Percentiles rank a stretch among this genome's conserved stretches.
phyloP scores from a whole-genome alignment of 805 yeast species.

The Ogataea methylovora region DNA sequence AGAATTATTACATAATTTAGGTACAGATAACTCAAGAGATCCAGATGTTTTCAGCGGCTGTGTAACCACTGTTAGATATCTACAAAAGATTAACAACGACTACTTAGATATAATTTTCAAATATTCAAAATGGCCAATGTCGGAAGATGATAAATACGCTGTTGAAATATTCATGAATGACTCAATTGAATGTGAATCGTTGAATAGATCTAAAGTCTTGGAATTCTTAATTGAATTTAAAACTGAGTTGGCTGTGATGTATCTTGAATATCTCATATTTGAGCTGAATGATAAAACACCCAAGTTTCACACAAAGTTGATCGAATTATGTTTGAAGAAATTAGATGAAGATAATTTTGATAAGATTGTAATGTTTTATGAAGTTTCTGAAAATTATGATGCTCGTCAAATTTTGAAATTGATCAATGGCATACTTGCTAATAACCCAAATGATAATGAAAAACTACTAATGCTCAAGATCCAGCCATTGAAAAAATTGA shows the following conservation, averaged over 20 bases:
- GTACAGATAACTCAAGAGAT: conserved; percentile 11
- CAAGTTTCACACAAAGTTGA: conserved; percentile 35
- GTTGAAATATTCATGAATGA: conserved; percentile 56
- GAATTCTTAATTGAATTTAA: conserved; percentile 35
- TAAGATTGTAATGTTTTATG: conserved; percentile 29
- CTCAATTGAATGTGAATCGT: conserved; percentile 49
- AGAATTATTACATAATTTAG: conserved; percentile 34
- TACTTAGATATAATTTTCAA: conserved; percentile 48
- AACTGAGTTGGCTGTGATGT: conserved; percentile 29
- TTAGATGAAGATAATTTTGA: conserved; percentile 16
- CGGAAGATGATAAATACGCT: conserved; percentile 28
- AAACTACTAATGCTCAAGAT: conserved; percentile 39
- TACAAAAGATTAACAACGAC: conserved; percentile 45
- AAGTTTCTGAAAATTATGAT: conserved; percentile 28
- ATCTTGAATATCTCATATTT: conserved; percentile 44
- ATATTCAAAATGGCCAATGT: conserved; percentile 46
- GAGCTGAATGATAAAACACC: conserved; percentile 29
- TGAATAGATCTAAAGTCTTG: conserved; percentile 47
- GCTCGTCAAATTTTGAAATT: conserved; percentile 27
- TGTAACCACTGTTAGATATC: conserved; percentile 42
- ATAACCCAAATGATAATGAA: conserved; percentile 5
- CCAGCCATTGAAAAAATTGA: conserved; percentile 48
- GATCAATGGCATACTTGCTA: conserved; percentile 21
- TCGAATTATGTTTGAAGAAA: conserved; percentile 33
- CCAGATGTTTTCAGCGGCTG: conserved; percentile 30